Evolutionary conservation across 768 basidiomycete genomes (phyloP), one percentile per base, ranked within the genome.

Genomic region (Lyophyllum atratum): DNA sequence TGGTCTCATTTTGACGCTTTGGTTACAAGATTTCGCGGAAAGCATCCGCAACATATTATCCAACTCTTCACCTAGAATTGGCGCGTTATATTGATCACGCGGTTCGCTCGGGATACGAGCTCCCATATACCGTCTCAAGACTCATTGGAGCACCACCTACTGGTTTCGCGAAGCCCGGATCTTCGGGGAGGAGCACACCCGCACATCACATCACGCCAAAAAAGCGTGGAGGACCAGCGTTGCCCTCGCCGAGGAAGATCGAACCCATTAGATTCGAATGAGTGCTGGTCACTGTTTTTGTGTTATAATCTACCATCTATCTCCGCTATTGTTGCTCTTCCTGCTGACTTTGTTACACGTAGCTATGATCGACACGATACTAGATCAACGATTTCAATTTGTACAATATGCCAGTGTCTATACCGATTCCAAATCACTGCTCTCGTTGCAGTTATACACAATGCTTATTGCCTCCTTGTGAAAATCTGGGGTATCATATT

Each of bases 31-130:
- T 95, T 43, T 85, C 93, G 0, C 90, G 97, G 49, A 98, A 98
- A 72, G 94, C 97, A 15, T 98, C 95, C 17, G 86, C 89, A 22
- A 87, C 89, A 12, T 98, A 97, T 72, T 99, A 99, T 71, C 93
- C 95, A 0, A 89, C 86, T 3, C 82, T 99, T 1, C 97, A 99
- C 71, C 86, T 98, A 39, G 96, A 99, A 72, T 77, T 99, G 49
- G 84, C 94, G 14, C 85, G 95, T 29, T 98, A 98, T 69, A 81
- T 98, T 61, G 76, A 81, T 0, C 80, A 85, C 59, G 85, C 88
- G 2, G 73, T 72, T 24, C 76, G 80, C 15, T 82, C 92, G 37
- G 86, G 86, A 31, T 89, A 85, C 63, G 87, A 92, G 63, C 70
- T 95, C 33, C 93, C 95, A 6, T 94, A 89, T 79, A 83, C 89